A percentile compares a stretch with the other conserved stretches of the same genome.
Conservation (phyloP, 495 filamentous ascomycete species). For the Xylaria flabelliformis region DNA sequence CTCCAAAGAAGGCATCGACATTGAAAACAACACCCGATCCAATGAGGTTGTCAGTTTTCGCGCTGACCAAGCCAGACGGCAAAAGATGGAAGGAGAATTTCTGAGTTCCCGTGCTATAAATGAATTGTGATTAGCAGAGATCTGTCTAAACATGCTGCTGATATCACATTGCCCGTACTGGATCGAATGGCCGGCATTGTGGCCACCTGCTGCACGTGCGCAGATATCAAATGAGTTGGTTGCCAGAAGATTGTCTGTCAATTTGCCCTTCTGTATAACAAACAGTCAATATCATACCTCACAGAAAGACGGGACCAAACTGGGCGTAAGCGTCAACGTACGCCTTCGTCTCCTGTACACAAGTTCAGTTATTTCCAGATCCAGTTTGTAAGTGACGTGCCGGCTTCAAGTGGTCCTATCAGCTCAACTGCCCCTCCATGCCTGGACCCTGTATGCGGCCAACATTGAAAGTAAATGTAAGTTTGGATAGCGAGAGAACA, state of each 20-base stretch:
- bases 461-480: not conserved
- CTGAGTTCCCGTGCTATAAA: slow-evolving; percentile 55
- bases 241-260: slow-evolving; percentile 29
- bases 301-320: not conserved
- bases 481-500: not conserved
- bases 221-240: slow-evolving; percentile 41
- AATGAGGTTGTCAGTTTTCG: slow-evolving; percentile 79
- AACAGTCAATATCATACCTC: slow-evolving; percentile 23
- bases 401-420: not conserved
- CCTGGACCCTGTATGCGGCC: not conserved
- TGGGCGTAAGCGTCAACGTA: slow-evolving; percentile 23
- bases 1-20: slow-evolving; percentile 84
- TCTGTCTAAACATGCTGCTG: slow-evolving; percentile 49
- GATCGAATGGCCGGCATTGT: slow-evolving; percentile 61
- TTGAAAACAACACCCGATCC: slow-evolving; percentile 86
- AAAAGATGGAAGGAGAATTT: slow-evolving; percentile 74
- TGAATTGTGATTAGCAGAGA: slow-evolving; percentile 55
- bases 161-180: slow-evolving; percentile 24
- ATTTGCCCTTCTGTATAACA: slow-evolving; percentile 29
- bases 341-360: slow-evolving; percentile 30
- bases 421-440: slow-evolving; percentile 3
- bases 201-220: slow-evolving; percentile 69
- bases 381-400: not conserved
- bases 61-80: slow-evolving; percentile 75
- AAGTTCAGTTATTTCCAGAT: slow-evolving; percentile 18